phyloP scores from a whole-genome alignment of 306 rosid genomes.

The Rosa rugosa region DNA sequence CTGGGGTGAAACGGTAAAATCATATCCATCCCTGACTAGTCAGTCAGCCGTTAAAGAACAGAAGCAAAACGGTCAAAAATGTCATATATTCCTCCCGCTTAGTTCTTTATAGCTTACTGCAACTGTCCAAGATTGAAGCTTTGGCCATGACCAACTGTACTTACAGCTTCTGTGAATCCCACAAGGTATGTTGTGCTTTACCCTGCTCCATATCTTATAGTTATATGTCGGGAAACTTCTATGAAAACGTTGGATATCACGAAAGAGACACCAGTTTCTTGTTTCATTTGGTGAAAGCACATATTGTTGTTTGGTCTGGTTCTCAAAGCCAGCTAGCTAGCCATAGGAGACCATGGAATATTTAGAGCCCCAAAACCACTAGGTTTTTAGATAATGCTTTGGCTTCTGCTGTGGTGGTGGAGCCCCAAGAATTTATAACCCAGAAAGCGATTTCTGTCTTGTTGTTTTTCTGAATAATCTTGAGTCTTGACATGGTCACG shows the following conservation, averaged over 20 bases:
- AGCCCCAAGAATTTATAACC: constrained; percentile 25
- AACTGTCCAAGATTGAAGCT: background rate
- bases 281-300: constrained; percentile 11
- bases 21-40: background rate
- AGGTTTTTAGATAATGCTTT: constrained; percentile 41
- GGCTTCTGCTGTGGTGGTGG: constrained; percentile 34
- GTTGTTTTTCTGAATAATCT: background rate
- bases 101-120: background rate
- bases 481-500: constrained; percentile 6
- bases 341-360: constrained; percentile 3
- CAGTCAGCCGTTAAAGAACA: constrained; percentile 5
- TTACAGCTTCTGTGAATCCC: background rate
- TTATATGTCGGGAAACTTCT: background rate
- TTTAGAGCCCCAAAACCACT: constrained; percentile 28
- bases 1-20: background rate
- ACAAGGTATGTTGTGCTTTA: constrained; percentile 8
- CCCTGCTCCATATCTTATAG: background rate
- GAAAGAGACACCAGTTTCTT: background rate
- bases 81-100: constrained; percentile 6
- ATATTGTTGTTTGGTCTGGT: background rate
- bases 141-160: background rate
- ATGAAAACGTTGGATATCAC: background rate
- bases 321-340: background rate
- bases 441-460: constrained; percentile 10
- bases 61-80: constrained; percentile 4